phyloP scores from a whole-genome alignment of 2,329 filamentous ascomycete species.

The Stylonectria norvegica region DNA sequence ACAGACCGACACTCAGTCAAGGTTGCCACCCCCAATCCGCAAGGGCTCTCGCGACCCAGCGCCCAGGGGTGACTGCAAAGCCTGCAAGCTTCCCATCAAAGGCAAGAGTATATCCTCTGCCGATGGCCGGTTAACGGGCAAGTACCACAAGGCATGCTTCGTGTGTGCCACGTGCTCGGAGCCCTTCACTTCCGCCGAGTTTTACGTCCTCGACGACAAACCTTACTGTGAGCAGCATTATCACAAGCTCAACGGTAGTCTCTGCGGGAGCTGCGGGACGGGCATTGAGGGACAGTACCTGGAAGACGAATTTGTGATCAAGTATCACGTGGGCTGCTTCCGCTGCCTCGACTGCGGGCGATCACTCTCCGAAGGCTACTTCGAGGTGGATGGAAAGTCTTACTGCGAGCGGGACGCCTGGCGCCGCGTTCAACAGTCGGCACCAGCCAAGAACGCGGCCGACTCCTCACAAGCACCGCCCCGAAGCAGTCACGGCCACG shows the following conservation, averaged over 20 bases:
- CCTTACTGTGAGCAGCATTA: conserved; percentile 94
- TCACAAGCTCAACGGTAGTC: conserved; percentile 81
- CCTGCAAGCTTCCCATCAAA: conserved; percentile 72
- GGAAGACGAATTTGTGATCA: conserved; percentile 72
- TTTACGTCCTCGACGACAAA: conserved; percentile 83
- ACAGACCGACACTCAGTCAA: conserved; percentile 8
- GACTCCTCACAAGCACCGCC: conserved; percentile 13
- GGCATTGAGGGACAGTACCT: conserved; percentile 95
- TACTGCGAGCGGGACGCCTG: conserved; percentile 88
- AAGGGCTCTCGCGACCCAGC: conserved; percentile 40
- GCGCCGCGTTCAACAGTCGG: conserved; percentile 43
- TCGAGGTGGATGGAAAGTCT: conserved; percentile 74
- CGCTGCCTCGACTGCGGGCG: conserved; percentile 74
- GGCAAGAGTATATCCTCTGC: conserved; percentile 94
- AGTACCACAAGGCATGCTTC: conserved; percentile 94
- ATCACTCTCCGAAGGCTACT: conserved; percentile 80
- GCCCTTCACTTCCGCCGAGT: conserved; percentile 82
- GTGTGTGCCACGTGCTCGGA: conserved; percentile 79
- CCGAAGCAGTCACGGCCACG: conserved; percentile 8
- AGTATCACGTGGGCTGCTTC: conserved; percentile 87
- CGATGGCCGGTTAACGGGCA: conserved; percentile 84
- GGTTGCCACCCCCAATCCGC: conserved; percentile 23
- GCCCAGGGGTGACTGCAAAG: conserved; percentile 75
- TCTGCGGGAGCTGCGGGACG: conserved; percentile 73
- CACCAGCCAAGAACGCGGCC: conserved; percentile 5